A percentile compares a stretch with the other conserved stretches of the same genome.
phyloP scores from a whole-genome alignment of 2,329 filamentous ascomycete genomes.

The Alternaria viburni region DNA sequence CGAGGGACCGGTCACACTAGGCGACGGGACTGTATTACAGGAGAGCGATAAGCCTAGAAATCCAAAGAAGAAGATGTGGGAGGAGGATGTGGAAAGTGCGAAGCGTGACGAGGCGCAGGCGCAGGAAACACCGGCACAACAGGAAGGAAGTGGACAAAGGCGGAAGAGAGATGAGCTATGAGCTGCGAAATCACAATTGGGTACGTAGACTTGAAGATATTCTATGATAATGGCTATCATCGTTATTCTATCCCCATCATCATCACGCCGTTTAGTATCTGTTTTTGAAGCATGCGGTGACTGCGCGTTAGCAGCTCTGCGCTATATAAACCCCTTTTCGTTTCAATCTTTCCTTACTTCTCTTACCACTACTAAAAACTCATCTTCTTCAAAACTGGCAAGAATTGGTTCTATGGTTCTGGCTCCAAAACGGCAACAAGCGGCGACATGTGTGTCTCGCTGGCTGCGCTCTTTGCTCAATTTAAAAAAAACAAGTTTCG shows the following conservation, averaged over 20 bases:
- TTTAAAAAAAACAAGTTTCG: too few relatives aligned
- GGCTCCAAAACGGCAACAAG: too few relatives aligned
- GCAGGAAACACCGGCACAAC: constrained; percentile 9
- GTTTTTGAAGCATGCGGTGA: not conserved
- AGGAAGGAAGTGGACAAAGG: constrained; percentile 7
- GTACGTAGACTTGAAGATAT: not conserved
- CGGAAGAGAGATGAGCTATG: constrained; percentile 35
- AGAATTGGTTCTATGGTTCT: too few relatives aligned
- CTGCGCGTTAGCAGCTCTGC: not conserved
- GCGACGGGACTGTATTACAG: constrained; percentile 55
- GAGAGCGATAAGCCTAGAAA: constrained; percentile 54
- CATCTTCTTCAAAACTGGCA: too few relatives aligned
- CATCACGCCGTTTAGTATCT: not conserved
- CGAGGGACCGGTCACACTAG: constrained; percentile 46
- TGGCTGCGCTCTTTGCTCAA: too few relatives aligned
- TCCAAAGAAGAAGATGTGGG: constrained; percentile 68
- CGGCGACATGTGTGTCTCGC: too few relatives aligned
- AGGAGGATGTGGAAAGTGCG: constrained; percentile 52
- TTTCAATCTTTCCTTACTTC: not conserved
- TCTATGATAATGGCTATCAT: not conserved
- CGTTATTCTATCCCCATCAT: not conserved
- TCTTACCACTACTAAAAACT: not conserved
- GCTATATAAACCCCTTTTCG: not conserved
- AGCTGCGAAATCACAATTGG: not conserved
- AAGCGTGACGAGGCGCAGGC: constrained; percentile 36